A percentile compares a stretch with the other conserved stretches of the same genome.
phyloP scores from a whole-genome alignment of 225 moss, liverwort and hornwort species.

The Neckera pumila region DNA sequence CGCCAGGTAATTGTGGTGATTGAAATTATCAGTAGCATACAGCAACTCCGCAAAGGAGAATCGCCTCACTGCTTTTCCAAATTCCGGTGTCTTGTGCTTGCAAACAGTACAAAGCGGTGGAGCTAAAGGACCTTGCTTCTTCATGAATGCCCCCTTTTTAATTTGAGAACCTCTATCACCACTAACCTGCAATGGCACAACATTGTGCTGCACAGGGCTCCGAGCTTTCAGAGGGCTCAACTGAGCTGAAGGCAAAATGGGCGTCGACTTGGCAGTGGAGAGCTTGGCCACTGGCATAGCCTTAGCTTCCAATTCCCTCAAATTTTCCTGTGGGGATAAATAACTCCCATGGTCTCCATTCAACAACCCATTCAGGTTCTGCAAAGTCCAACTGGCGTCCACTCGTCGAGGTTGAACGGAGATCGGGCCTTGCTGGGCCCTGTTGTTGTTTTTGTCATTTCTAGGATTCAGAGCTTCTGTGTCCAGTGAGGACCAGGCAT shows the following conservation, averaged over 20 bases:
- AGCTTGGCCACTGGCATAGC: slow-evolving; percentile 9
- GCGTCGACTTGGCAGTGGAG: slow-evolving; percentile 6
- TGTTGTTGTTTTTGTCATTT: neutral
- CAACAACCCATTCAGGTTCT: slow-evolving; percentile 30
- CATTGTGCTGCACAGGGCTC: neutral
- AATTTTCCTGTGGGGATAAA: neutral
- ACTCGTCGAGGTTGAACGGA: slow-evolving; percentile 52
- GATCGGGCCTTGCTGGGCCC: slow-evolving; percentile 28
- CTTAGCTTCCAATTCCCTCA: slow-evolving; percentile 1
- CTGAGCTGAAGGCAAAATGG: neutral
- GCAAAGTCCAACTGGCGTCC: slow-evolving; percentile 33
- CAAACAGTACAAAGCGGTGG: slow-evolving; percentile 51
- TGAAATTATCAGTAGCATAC: slow-evolving; percentile 38
- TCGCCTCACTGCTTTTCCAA: slow-evolving; percentile 40
- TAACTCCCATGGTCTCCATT: slow-evolving; percentile 26
- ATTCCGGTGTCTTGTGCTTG: slow-evolving; percentile 53
- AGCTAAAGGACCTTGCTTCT: slow-evolving; percentile 28
- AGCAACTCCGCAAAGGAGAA: slow-evolving; percentile 31
- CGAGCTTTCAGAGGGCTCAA: slow-evolving; percentile 1
- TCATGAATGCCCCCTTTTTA: slow-evolving; percentile 8
- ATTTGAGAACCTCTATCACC: slow-evolving; percentile 1
- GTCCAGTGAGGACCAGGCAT: slow-evolving; percentile 17
- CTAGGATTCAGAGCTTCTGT: neutral
- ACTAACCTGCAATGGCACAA: neutral
- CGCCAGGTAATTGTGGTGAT: slow-evolving; percentile 37